phyloP scores from a whole-genome alignment of 805 yeast genomes.

The Ogataea trehaloabstinens region DNA sequence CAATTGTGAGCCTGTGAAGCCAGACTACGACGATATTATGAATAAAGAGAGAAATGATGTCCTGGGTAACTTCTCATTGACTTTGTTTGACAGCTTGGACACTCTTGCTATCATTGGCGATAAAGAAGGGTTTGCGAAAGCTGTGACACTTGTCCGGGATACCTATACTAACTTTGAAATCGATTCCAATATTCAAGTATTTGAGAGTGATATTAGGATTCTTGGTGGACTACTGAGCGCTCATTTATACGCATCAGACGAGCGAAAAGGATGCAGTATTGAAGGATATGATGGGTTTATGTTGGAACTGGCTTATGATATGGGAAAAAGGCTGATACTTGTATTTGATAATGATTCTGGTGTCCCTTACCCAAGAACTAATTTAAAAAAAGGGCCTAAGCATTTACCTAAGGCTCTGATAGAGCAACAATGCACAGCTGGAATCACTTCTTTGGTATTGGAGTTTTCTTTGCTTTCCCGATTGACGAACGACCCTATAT shows the following conservation, averaged over 20 bases:
- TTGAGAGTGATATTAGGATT: conserved; percentile 79
- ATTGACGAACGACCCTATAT: conserved; percentile 70
- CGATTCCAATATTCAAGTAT: conserved; percentile 78
- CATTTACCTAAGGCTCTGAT: conserved; percentile 43
- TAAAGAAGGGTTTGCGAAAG: conserved; percentile 48
- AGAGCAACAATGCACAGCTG: conserved; percentile 80
- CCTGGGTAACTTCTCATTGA: conserved; percentile 77
- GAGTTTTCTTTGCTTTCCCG: conserved; percentile 77
- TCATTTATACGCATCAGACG: conserved; percentile 66
- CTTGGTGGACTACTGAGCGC: conserved; percentile 80
- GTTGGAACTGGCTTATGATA: conserved; percentile 66
- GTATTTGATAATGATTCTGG: conserved; percentile 66
- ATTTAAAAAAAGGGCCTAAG: conserved; percentile 53
- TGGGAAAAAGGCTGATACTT: conserved; percentile 68
- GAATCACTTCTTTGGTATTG: conserved; percentile 78
- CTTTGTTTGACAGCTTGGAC: conserved; percentile 77
- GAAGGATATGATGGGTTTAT: conserved; percentile 66
- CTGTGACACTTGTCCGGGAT: conserved; percentile 39
- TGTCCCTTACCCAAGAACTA: conserved; percentile 79
- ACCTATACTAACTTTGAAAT: conserved; percentile 48
- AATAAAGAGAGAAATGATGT: conserved; percentile 75
- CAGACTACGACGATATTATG: conserved; percentile 51
- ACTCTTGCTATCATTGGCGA: conserved; percentile 74
- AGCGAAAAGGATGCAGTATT: conserved; percentile 39
- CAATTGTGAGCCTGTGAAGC: conserved; percentile 64